Percentiles rank a stretch among this genome's conserved stretches.
These are phyloP conservation scores for Saturnispora quitensis DNA, from an alignment of 805 yeast species.

Conservation along the genomic window DNA sequence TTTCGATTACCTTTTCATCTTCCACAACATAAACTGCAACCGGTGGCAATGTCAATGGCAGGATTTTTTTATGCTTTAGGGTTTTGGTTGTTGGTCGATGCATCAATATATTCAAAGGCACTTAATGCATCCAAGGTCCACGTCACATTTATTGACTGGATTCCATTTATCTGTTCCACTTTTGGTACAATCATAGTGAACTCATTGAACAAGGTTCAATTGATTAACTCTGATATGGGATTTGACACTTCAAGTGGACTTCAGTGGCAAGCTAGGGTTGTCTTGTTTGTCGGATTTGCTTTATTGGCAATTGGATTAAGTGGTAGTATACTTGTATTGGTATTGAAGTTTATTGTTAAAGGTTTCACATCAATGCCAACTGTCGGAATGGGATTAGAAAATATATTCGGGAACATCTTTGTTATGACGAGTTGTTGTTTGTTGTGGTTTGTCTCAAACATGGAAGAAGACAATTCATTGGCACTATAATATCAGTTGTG, in stretches of 20 bases:
- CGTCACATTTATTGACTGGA: conserved; percentile 90
- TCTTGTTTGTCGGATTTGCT: conserved; percentile 86
- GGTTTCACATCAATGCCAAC: conserved; percentile 74
- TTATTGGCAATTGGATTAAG: conserved; percentile 89
- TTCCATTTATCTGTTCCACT: conserved; percentile 82
- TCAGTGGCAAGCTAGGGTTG: conserved; percentile 90
- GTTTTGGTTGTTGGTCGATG: conserved; percentile 83
- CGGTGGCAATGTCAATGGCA: conserved; percentile 67
- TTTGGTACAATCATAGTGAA: conserved; percentile 82
- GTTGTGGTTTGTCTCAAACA: conserved; percentile 90
- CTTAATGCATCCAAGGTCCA: conserved; percentile 82
- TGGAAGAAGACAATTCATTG: conserved; percentile 93
- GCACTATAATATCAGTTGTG: conserved; percentile 30
- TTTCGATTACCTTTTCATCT: conserved; percentile 60
- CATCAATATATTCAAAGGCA: conserved; percentile 76
- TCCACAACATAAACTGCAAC: conserved; percentile 52
- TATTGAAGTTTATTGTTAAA: conserved; percentile 73
- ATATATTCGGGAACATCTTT: conserved; percentile 69
- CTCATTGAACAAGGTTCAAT: conserved; percentile 55
- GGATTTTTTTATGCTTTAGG: conserved; percentile 79
- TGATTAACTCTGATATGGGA: conserved; percentile 23
- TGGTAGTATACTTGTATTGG: conserved; percentile 82
- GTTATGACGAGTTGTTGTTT: conserved; percentile 84
- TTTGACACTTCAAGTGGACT: conserved; percentile 31
- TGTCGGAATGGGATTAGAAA: conserved; percentile 87